These are phyloP conservation scores for Lactifluus volemus DNA, from an alignment of 768 basidiomycete genomes.

Conservation along the genomic window DNA sequence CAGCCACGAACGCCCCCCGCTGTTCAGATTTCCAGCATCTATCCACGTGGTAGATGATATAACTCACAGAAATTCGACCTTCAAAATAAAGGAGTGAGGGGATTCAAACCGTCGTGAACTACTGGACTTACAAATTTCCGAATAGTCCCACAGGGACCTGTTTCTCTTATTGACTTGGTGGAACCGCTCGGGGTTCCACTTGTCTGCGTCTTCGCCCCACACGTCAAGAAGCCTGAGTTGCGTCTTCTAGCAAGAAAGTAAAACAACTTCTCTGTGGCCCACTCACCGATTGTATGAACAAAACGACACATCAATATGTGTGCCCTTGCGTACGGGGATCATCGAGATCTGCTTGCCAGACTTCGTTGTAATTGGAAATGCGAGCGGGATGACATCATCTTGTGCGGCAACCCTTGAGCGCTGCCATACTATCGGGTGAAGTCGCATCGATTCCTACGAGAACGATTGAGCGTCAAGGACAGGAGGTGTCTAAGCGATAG, in stretches of 20 bases:
- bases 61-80: conserved; percentile 7
- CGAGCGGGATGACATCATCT: conserved; percentile 30
- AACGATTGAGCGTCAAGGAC: not conserved
- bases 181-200: conserved; percentile 26
- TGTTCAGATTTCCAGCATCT: conserved; percentile 1
- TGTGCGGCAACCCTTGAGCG: conserved; percentile 23
- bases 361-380: conserved; percentile 24
- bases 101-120: not conserved
- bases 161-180: conserved; percentile 17
- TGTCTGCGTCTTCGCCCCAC: conserved; percentile 28
- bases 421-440: conserved; percentile 27
- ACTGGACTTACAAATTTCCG: conserved; percentile 17
- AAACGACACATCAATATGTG: conserved; percentile 21
- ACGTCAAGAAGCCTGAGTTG: conserved; percentile 21
- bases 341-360: conserved; percentile 22
- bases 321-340: conserved; percentile 26
- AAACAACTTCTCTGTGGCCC: too few relatives aligned
- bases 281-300: conserved; percentile 29
- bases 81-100: not conserved
- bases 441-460: conserved; percentile 24
- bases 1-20: conserved; percentile 18
- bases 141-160: conserved; percentile 19
- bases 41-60: not conserved
- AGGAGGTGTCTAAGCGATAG: not conserved
- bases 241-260: not conserved